Evolutionary conservation across 257 asterid species (phyloP), one percentile per base, ranked within the genome.

Genomic region (Salvia hispanica): DNA sequence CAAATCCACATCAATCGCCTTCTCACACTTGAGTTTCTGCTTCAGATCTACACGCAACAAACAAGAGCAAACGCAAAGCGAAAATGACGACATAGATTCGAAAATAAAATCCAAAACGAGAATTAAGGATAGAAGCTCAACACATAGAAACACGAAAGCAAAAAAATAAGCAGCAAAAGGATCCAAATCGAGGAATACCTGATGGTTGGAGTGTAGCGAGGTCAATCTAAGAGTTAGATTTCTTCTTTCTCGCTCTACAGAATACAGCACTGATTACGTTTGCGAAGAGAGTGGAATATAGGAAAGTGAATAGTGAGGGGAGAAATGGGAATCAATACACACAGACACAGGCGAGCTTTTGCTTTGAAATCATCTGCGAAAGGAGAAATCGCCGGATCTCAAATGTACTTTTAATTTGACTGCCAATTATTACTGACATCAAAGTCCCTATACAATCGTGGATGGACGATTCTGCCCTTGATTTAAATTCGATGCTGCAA

Each of bases 41-140:
- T 79, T 74, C 86, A 83, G 96, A 89, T 89, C 96, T 87, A 83
- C 73, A 74, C 57, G 37, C 70, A 63, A n/a, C 62, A 46, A 50
- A 16, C 21, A 61, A 39, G 14, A 70, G 18, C 14, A 77, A 58
- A 66, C 11, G 66, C 28, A 14, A 71, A 63, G 37, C 37, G 18
- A 68, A 47, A 47, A 53, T 45, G 52, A 67, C 4, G 67, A 60
- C 56, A 1, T 4, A 11, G 63, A 64, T 48, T 70, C 8, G 60
- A 34, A 58, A 77, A 63, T 21, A 62, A 33, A 13, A 76, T 44
- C 58, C 40, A 7, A 61, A 42, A 42, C 42, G 10, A 36, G 2
- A 25, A 54, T 10, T 9, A 15, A 21, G 2, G 3, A 43, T 45
- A 55, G 66, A 25, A n/a, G 36, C 74, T 62, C 68, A 69, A 80